Evolutionary conservation across 805 yeast genomes (phyloP), one percentile per base, ranked within the genome.

Genomic region (Suhomyces emberorum): DNA sequence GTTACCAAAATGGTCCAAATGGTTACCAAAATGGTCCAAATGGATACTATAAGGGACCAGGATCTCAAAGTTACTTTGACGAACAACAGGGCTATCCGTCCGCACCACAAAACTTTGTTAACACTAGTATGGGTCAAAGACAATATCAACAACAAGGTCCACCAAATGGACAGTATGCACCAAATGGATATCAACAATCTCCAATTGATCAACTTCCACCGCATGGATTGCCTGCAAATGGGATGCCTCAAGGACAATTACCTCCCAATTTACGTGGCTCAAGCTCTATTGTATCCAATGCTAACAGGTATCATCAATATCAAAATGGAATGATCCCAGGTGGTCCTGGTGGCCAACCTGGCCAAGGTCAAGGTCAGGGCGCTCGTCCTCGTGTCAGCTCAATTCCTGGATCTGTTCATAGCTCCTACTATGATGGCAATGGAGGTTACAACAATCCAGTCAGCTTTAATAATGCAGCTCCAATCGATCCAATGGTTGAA

Each of bases 171-270:
- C 30, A 15, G 9, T 20, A 17, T 20, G 36, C 15, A 26, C 30
- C 29, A 21, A 34, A n/a, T 9, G 33, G 28, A 4, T 25, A 32
- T 16, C 26, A 34, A 11, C 37, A 37, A 36, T 31, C 36, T 11
- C 39, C 37, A 20, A 15, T 39, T 28, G 65, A 61, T 35, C 65
- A 57, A 38, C 48, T 45, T 12, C 63, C 58, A 4, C 64, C 59
- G 4, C 61, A 60, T 25, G 65, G 64, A 7, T 48, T 57, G 30
- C 62, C 64, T 12, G 34, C 55, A 9, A 53, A 53, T 27, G 69
- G 64, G 2, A 37, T 51, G 35, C 54, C 59, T 2, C 47, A 40
- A 7, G 49, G 50, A 36, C 44, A 48, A 24, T 48, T 54, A 27
- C 57, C 63, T 7, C 47, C 59, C 9, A 51, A 51, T 25, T 49